These are phyloP conservation scores for Penicillium flavigenum DNA, from an alignment of 495 filamentous ascomycete genomes.

Conservation along the genomic window DNA sequence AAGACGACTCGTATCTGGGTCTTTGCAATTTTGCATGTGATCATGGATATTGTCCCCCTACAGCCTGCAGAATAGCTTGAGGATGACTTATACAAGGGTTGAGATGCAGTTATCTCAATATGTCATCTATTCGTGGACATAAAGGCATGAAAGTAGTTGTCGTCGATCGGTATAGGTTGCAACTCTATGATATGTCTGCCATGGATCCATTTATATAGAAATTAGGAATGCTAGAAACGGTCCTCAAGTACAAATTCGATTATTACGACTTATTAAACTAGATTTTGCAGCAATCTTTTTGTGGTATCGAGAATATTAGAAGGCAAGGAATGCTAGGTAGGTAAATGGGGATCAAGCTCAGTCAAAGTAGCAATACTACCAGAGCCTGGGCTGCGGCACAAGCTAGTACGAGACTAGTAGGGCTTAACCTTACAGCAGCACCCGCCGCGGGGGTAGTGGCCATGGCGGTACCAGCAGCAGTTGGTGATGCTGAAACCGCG, in stretches of 20 bases:
- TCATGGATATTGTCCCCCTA: conserved; percentile 43
- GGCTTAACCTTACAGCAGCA: background rate
- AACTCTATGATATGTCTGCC: background rate
- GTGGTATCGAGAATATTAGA: background rate
- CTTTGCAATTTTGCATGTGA: conserved; percentile 45
- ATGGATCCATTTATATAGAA: no score
- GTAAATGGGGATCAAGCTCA: background rate
- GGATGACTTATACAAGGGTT: background rate
- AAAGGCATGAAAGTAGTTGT: background rate
- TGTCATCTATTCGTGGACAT: background rate
- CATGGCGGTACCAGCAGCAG: no score
- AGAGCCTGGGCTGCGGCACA: background rate
- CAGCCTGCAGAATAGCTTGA: conserved; percentile 30
- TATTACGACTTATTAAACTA: background rate
- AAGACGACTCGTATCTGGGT: conserved; percentile 39
- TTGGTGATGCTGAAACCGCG: background rate
- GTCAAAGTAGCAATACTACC: background rate
- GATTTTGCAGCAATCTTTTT: background rate
- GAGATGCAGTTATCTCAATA: background rate
- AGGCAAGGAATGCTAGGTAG: background rate
- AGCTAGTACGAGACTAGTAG: background rate
- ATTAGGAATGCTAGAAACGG: background rate
- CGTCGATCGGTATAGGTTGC: background rate
- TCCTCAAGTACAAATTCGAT: background rate
- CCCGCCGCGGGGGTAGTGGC: background rate